These are phyloP conservation scores for Cutaneotrichosporon cyanovorans DNA, from an alignment of 1,284 basidiomycete species.

Conservation along the genomic window DNA sequence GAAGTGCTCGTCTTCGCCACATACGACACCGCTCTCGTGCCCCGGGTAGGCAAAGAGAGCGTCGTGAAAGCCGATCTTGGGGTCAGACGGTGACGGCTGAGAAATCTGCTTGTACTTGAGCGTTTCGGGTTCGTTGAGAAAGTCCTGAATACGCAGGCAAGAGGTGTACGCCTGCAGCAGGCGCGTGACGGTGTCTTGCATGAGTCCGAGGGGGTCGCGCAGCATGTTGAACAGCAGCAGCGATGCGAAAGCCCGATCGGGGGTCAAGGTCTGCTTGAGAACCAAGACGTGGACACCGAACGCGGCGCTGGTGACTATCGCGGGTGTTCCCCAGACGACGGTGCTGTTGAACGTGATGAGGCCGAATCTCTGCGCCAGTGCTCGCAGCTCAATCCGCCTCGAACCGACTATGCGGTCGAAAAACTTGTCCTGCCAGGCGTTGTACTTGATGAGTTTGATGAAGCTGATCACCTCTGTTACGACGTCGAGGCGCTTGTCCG, in stretches of 20 bases:
- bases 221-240: conserved; percentile 53
- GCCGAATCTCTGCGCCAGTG: conserved; percentile 46
- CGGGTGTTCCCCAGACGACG: conserved; percentile 47
- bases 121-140: conserved; percentile 52
- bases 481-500: conserved; percentile 51
- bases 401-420: conserved; percentile 48
- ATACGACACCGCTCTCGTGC: conserved; percentile 16
- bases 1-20: conserved; percentile 35
- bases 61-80: conserved; percentile 49
- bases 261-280: conserved; percentile 33
- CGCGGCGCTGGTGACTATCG: conserved; percentile 49
- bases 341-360: conserved; percentile 44
- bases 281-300: conserved; percentile 46
- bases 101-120: conserved; percentile 51
- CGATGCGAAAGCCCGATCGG: conserved; percentile 47
- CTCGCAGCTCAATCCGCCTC: conserved; percentile 47
- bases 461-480: conserved; percentile 52
- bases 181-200: conserved; percentile 45
- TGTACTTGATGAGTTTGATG: conserved; percentile 51
- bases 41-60: conserved; percentile 44
- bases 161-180: conserved; percentile 48
- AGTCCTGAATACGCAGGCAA: conserved; percentile 45
- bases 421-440: conserved; percentile 50
- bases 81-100: conserved; percentile 37
- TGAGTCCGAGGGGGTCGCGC: conserved; percentile 36